Percentiles rank a stretch among this genome's conserved stretches.
Conservation (phyloP, 495 filamentous ascomycete species). For the Lasiosphaeris hirsuta region DNA sequence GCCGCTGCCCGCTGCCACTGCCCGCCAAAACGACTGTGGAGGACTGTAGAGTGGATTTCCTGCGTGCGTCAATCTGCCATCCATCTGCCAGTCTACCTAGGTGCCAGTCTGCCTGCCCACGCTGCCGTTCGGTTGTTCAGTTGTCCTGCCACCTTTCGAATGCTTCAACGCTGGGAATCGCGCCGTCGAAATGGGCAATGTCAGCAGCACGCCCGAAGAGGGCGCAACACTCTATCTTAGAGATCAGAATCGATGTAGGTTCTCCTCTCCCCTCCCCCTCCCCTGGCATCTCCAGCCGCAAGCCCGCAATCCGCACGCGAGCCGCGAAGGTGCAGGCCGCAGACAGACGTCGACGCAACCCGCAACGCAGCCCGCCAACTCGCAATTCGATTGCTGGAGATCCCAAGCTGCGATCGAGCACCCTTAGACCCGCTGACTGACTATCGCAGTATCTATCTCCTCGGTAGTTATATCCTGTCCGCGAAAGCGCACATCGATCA, state of each 20-base stretch:
- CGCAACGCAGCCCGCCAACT: neutral
- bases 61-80: constrained; percentile 5
- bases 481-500: constrained; percentile 67
- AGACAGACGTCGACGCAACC: neutral
- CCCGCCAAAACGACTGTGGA: constrained; percentile 5
- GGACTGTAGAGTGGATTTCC: constrained; percentile 5
- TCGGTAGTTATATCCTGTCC: constrained; percentile 76
- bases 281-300: neutral
- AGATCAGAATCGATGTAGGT: constrained; percentile 83
- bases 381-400: neutral
- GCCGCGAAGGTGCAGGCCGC: neutral
- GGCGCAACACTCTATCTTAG: constrained; percentile 76
- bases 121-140: neutral
- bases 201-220: constrained; percentile 88
- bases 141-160: constrained; percentile 9
- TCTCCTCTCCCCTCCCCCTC: constrained; percentile 13
- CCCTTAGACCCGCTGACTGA: constrained; percentile 17
- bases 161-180: constrained; percentile 15
- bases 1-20: constrained; percentile 2
- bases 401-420: neutral
- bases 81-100: neutral
- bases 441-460: constrained; percentile 68
- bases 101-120: neutral
- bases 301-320: neutral
- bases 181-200: constrained; percentile 74